Conservation (phyloP, 148 eudicot species). For the Polygonum aviculare region DNA sequence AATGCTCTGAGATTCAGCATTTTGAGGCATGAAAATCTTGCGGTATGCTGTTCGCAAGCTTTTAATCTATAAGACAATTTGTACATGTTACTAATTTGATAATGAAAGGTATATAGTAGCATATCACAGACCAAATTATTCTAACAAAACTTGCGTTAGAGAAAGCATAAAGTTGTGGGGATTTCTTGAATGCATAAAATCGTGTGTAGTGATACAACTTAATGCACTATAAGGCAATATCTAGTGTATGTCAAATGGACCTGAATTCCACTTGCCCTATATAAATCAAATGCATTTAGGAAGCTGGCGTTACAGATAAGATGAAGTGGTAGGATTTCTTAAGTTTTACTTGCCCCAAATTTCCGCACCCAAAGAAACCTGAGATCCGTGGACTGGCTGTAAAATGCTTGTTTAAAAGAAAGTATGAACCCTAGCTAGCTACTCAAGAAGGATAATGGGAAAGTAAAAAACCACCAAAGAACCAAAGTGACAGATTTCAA, state of each 20-base stretch:
- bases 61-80: slow-evolving; percentile 39
- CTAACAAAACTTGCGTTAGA: not conserved
- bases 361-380: not conserved
- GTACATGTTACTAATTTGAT: not conserved
- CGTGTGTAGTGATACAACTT: too few relatives aligned
- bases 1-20: slow-evolving; percentile 39
- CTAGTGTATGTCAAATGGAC: too few relatives aligned
- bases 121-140: slow-evolving; percentile 3
- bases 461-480: too few relatives aligned
- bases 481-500: too few relatives aligned
- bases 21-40: slow-evolving; percentile 68
- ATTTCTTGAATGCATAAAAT: too few relatives aligned
- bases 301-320: not conserved
- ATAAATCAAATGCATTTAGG: too few relatives aligned
- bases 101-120: slow-evolving; percentile 8
- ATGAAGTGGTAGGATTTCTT: not conserved
- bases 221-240: too few relatives aligned
- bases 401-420: too few relatives aligned
- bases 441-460: too few relatives aligned
- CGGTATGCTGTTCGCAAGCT: slow-evolving; percentile 83
- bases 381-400: too few relatives aligned
- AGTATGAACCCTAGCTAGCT: too few relatives aligned
- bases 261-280: too few relatives aligned
- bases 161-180: not conserved
- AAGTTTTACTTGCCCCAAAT: not conserved